Evolutionary conservation across 192 early-diverging fungal species (phyloP).

Genomic region (Funneliformis mosseae): DNA sequence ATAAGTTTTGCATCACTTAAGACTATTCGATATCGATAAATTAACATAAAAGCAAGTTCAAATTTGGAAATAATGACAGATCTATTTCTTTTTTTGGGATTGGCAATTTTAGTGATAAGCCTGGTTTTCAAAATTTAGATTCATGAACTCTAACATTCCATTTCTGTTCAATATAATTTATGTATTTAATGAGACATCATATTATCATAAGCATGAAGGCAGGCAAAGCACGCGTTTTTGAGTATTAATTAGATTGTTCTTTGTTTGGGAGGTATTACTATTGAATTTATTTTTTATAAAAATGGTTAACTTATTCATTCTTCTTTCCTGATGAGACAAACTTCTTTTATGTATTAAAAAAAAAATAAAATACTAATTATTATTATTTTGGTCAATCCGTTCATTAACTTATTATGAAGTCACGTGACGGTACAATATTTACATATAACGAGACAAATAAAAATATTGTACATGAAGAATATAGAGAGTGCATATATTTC

Average conservation of each 20-base stretch:
- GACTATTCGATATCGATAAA: conserved; percentile 5
- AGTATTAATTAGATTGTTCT: background rate
- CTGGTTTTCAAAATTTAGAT: background rate
- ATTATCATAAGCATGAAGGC: background rate
- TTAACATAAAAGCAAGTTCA: conserved; percentile 36
- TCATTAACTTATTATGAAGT: too few relatives aligned
- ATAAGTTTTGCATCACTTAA: conserved; percentile 39
- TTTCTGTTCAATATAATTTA: background rate
- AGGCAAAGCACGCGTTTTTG: conserved; percentile 9
- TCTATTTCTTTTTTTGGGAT: conserved; percentile 42
- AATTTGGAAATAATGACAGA: conserved; percentile 40
- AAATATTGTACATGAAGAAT: too few relatives aligned
- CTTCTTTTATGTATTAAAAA: too few relatives aligned
- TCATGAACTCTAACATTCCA: background rate
- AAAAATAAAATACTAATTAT: too few relatives aligned
- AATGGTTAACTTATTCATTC: too few relatives aligned
- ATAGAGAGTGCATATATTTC: too few relatives aligned
- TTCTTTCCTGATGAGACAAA: too few relatives aligned
- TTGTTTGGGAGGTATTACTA: too few relatives aligned
- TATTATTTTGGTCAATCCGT: too few relatives aligned
- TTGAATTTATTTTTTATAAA: too few relatives aligned
- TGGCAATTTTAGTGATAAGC: conserved; percentile 33
- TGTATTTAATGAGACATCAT: background rate
- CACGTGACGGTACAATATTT: too few relatives aligned
- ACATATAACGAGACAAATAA: too few relatives aligned